A percentile compares a stretch with the other conserved stretches of the same genome.
Conservation (phyloP, 768 basidiomycete species). For the Hygrocybe coccinea region DNA sequence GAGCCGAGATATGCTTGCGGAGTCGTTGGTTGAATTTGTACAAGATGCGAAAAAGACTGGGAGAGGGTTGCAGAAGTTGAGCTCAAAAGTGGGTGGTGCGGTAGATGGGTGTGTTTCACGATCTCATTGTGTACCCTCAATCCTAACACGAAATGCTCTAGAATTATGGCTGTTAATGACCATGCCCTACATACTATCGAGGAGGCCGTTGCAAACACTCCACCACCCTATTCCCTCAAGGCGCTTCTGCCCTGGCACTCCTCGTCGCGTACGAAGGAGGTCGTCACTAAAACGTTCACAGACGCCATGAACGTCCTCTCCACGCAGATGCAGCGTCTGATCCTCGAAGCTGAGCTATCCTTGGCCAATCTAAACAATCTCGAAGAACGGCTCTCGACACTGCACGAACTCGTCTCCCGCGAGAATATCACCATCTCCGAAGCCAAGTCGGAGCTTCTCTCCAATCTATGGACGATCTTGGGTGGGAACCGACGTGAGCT, state of each 20-base stretch:
- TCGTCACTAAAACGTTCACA: constrained; percentile 51
- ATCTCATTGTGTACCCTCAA: not conserved
- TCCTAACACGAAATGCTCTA: constrained; percentile 22
- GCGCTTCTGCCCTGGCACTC: constrained; percentile 40
- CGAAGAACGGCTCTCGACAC: constrained; percentile 51
- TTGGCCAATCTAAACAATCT: constrained; percentile 53
- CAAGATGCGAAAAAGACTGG: constrained; percentile 57
- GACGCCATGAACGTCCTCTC: constrained; percentile 60
- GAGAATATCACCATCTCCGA: constrained; percentile 47
- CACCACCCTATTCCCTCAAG: constrained; percentile 28
- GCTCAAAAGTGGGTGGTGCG: constrained; percentile 64
- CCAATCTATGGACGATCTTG: constrained; percentile 62
- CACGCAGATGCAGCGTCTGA: constrained; percentile 46
- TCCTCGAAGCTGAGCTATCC: constrained; percentile 63
- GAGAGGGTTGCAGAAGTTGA: constrained; percentile 55
- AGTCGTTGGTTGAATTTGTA: constrained; percentile 50
- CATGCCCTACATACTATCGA: constrained; percentile 61
- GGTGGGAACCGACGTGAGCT: constrained; percentile 55
- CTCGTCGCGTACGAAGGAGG: constrained; percentile 29
- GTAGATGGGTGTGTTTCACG: constrained; percentile 55
- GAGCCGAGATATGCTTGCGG: constrained; percentile 53
- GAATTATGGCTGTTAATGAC: constrained; percentile 70
- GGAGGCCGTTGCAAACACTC: constrained; percentile 34
- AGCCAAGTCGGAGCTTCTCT: constrained; percentile 52
- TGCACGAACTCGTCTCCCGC: constrained; percentile 56